Base-by-base conservation (phyloP, 768 basidiomycete genomes). In the Boletus pseudo-olivaceus region DNA sequence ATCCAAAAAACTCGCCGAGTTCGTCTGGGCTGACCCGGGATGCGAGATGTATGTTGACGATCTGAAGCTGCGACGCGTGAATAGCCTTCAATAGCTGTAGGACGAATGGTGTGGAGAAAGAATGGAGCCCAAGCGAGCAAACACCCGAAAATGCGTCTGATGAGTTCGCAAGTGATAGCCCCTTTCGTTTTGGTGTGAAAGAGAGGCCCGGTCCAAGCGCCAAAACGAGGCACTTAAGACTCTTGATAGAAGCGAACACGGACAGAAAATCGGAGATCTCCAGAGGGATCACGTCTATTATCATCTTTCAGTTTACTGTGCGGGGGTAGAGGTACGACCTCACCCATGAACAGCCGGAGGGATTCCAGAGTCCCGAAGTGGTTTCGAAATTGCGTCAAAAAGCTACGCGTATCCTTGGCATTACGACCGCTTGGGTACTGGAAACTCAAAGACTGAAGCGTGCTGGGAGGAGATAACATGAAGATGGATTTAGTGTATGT, bases 261-360 rank as follows among this genome's bases (percentile, higher is more conserved):
- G 51, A 23, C 37, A 63, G 33, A 19, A 64, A 62, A 0, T 65
- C 56, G 29, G 42, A 32, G 38, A 65, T 58, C 7, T 62, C 63
- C 1, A 58, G 5, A 7, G 62, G 51, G 20, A 61, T 58, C 12
- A 7, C 29, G 53, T 62, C 53, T 58, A 41, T 20, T 5, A 44
- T 38, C 23, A 20, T 23, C 1, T 1, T 17, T 55, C 26, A 51
- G 37, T 37, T 30, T 34, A 32, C 33, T 6, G 27, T 6, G 17
- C 20, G 4, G 27, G 20, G 17, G 14, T 7, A 32, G 11, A 14
- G 20, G 33, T 20, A 19, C 17, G 44, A 30, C 17, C 59, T 51
- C 43, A 65, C 60, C 51, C 43, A 55, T 63, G 40, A 65, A 58
- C 15, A 62, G 33, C 3, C 60, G 54, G 19, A 65, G 56, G 17